Evolutionary conservation across 2,329 filamentous ascomycete genomes (phyloP).

Genomic region (Pyricularia sp.): DNA sequence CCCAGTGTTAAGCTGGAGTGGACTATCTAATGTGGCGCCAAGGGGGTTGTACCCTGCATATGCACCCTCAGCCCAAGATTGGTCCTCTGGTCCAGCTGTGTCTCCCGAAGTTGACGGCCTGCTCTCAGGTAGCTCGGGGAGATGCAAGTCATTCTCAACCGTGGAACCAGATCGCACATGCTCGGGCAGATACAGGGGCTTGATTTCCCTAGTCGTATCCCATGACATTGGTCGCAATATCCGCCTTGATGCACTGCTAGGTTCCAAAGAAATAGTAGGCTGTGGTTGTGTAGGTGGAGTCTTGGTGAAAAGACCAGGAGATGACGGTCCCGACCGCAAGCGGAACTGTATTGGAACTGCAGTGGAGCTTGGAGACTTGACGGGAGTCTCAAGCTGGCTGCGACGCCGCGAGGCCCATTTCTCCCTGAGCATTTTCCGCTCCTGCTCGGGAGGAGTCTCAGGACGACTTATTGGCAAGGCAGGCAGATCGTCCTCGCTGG

Average conservation of each 20-base stretch:
- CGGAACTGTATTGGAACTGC: slow-evolving; percentile 48
- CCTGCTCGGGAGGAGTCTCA: slow-evolving; percentile 40
- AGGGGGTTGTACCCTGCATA: not conserved
- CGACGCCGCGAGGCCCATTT: slow-evolving; percentile 37
- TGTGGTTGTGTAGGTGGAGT: slow-evolving; percentile 26
- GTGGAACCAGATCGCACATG: slow-evolving; percentile 28
- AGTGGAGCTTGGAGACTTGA: slow-evolving; percentile 45
- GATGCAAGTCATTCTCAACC: slow-evolving; percentile 19
- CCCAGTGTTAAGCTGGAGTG: slow-evolving; percentile 32
- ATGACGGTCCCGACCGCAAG: slow-evolving; percentile 35
- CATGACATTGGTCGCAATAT: slow-evolving; percentile 47
- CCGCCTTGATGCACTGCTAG: slow-evolving; percentile 23
- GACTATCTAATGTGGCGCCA: not conserved
- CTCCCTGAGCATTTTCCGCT: slow-evolving; percentile 30
- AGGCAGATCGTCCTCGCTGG: slow-evolving; percentile 33
- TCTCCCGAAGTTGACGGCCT: slow-evolving; percentile 8
- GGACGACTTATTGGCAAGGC: slow-evolving; percentile 51
- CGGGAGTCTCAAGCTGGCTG: slow-evolving; percentile 35
- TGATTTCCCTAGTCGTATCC: slow-evolving; percentile 60
- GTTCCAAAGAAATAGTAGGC: not conserved
- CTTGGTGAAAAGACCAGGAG: slow-evolving; percentile 27
- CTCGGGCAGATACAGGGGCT: slow-evolving; percentile 76
- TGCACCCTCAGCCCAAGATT: not conserved
- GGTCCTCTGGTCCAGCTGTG: not conserved
- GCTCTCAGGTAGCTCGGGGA: slow-evolving; percentile 41